Evolutionary conservation across 805 yeast genomes (phyloP).

Genomic region (Candida piceae): DNA sequence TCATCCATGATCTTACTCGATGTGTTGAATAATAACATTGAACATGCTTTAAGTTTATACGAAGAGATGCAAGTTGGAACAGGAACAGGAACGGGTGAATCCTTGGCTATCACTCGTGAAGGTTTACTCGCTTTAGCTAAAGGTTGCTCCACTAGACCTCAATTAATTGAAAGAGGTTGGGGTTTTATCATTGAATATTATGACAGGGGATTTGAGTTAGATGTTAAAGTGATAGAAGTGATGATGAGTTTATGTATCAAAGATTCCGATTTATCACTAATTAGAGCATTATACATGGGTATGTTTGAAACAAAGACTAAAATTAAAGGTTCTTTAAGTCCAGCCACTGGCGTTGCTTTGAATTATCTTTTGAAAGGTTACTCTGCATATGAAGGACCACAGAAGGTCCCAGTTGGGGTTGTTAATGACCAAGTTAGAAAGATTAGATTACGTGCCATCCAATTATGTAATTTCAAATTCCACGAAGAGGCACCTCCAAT

Average conservation of each 20-base stretch:
- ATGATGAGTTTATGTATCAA: conserved; percentile 73
- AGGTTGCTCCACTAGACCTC: conserved; percentile 56
- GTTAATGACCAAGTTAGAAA: conserved; percentile 36
- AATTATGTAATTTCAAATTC: conserved; percentile 27
- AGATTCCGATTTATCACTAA: conserved; percentile 71
- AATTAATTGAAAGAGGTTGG: conserved; percentile 64
- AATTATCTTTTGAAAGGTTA: conserved; percentile 43
- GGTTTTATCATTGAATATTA: conserved; percentile 63
- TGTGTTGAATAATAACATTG: conserved; percentile 56
- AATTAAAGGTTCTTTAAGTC: conserved; percentile 9
- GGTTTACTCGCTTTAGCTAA: conserved; percentile 56
- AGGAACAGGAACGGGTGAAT: background rate
- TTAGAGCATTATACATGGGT: conserved; percentile 57
- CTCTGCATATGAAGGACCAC: conserved; percentile 20
- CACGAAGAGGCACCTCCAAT: conserved; percentile 60
- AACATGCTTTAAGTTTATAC: conserved; percentile 70
- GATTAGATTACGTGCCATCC: conserved; percentile 35
- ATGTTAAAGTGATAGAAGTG: conserved; percentile 48
- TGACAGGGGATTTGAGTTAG: conserved; percentile 31
- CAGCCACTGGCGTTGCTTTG: conserved; percentile 21
- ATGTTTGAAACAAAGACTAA: conserved; percentile 22
- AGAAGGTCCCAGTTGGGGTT: conserved; percentile 26
- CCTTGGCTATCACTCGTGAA: conserved; percentile 22
- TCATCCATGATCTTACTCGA: conserved; percentile 66
- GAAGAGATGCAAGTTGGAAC: conserved; percentile 49